Evolutionary conservation across 768 basidiomycete genomes (phyloP), one percentile per base, ranked within the genome.

Genomic region (Suillus subluteus): DNA sequence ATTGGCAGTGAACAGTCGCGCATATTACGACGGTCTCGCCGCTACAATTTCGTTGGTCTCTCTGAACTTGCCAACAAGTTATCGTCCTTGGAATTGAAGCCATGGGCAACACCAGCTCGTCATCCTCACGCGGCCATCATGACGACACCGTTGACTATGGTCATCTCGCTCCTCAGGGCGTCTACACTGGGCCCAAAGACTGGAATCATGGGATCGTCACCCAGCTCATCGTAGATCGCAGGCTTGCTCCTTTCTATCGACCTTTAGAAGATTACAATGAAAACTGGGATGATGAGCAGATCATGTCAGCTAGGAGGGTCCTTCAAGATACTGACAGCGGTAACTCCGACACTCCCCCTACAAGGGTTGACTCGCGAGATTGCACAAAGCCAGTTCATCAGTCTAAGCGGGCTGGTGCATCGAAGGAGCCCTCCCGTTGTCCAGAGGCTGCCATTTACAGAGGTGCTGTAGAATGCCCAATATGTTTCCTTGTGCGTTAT

Each of bases 211-310:
- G 87, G 63, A 81, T 93, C 67, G 96, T 97, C 69, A 89, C 91
- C 67, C 90, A 93, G 79, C 86, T 97, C 74, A 95, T 99, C 76
- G 82, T 90, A 73, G 90, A 93, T 71, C 89, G 94, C 76, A 90
- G 86, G 73, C 87, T 99, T 50, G 95, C 96, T 1, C 98, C 98
- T 1, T 99, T 98, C 80, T 99, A 98, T 78, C 87, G 95, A 43
- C 97, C 98, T 15, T 83, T 99, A 54, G 95, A 98, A 75, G 97
- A 99, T 69, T 98, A 92, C 75, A 89, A 91, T 40, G 90, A 92
- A 16, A 85, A 86, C 52, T 98, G 95, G 95, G 90, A 92, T 68
- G 91, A 94, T 72, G 94, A 94, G 62, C 90, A 89, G 75, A 90
- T 98, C 67, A 86, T 95, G 35, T 87, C 91, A 9, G 90, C 91